phyloP scores from a whole-genome alignment of 176 grass and related monocot genomes.

The Pharus latifolius region DNA sequence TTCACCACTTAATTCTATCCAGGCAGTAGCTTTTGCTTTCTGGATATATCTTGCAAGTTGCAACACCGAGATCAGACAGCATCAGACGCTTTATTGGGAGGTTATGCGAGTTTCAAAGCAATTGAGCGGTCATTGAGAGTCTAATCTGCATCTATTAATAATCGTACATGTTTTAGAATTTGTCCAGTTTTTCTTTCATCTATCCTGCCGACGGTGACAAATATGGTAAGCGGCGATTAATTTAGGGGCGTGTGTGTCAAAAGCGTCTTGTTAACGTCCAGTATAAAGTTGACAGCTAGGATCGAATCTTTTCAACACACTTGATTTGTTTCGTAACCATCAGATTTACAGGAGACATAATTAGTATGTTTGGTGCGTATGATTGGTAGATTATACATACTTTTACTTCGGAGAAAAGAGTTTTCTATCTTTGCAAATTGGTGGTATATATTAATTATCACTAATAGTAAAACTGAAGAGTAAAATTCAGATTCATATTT shows the following conservation, averaged over 20 bases:
- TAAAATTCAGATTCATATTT: too few relatives aligned
- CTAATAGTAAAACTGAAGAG: too few relatives aligned
- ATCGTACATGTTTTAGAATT: not conserved
- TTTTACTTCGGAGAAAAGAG: too few relatives aligned
- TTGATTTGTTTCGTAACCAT: not conserved
- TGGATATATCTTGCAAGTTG: not conserved
- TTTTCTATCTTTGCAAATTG: too few relatives aligned
- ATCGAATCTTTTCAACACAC: conserved; percentile 1
- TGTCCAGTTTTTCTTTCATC: not conserved
- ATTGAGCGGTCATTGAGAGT: not conserved
- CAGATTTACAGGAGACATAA: not conserved
- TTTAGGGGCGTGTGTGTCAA: not conserved
- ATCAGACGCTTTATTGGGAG: not conserved
- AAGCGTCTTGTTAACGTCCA: not conserved
- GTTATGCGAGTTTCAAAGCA: not conserved
- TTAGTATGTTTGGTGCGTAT: not conserved
- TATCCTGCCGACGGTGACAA: too few relatives aligned
- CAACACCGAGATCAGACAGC: not conserved
- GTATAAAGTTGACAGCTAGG: not conserved
- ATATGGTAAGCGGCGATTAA: not conserved
- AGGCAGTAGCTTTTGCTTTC: not conserved
- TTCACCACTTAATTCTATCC: too few relatives aligned
- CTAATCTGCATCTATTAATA: not conserved
- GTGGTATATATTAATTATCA: too few relatives aligned
- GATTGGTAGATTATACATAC: not conserved